Conservation (phyloP, 179 eudicot species). For the Dionaea muscipula region DNA sequence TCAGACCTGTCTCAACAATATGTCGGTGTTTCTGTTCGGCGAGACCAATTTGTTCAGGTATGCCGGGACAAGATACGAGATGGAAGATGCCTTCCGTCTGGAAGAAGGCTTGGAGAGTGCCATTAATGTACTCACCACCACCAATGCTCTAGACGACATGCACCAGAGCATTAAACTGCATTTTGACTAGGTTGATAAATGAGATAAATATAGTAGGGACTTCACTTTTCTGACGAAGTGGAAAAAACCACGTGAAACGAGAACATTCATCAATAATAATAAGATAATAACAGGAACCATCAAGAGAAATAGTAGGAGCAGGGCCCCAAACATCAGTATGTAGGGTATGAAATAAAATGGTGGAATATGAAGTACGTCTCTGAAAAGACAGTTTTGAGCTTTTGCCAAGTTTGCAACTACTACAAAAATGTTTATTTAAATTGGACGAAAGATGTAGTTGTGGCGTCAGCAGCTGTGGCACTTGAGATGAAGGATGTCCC, state of each 20-base stretch:
- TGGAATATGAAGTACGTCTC: too few relatives aligned
- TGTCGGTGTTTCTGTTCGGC: too few relatives aligned
- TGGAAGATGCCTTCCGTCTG: not conserved
- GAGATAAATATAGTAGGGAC: not conserved
- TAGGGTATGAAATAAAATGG: too few relatives aligned
- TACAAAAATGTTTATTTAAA: too few relatives aligned
- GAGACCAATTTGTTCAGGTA: not conserved
- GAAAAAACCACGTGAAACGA: not conserved
- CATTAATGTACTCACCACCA: not conserved
- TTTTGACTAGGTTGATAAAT: too few relatives aligned
- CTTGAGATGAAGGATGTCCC: too few relatives aligned
- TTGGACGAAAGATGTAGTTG: too few relatives aligned
- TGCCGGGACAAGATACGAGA: not conserved
- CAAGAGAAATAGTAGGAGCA: not conserved
- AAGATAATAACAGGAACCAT: slow-evolving; percentile 3
- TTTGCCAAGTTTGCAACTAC: too few relatives aligned
- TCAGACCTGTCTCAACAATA: not conserved
- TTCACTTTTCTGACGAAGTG: not conserved
- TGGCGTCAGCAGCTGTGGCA: too few relatives aligned
- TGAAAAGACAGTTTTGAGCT: too few relatives aligned
- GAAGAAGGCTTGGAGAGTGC: not conserved
- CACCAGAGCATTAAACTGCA: not conserved
- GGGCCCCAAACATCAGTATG: too few relatives aligned
- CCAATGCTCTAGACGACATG: not conserved
- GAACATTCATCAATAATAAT: slow-evolving; percentile 6